A percentile compares a stretch with the other conserved stretches of the same genome.
Conservation (phyloP, 768 basidiomycete species). For the Crucibulum laeve region DNA sequence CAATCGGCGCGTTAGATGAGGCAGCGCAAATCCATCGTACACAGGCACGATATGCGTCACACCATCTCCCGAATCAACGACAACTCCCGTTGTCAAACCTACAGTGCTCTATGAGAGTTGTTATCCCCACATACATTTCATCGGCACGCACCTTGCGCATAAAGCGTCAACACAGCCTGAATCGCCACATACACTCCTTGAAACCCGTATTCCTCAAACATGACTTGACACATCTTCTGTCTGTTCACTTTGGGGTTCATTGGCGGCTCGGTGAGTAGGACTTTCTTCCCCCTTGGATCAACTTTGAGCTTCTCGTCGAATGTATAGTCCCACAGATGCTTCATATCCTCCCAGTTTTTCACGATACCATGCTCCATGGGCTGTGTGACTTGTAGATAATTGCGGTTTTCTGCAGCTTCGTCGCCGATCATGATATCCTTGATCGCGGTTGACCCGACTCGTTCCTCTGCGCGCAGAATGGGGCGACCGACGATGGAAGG, state of each 20-base stretch:
- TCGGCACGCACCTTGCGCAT: slow-evolving; percentile 83
- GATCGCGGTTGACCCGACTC: slow-evolving; percentile 80
- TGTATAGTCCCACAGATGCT: slow-evolving; percentile 96
- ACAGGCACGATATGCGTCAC: slow-evolving; percentile 99
- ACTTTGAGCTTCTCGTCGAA: slow-evolving; percentile 93
- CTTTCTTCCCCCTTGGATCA: slow-evolving; percentile 81
- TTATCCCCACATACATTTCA: neutral
- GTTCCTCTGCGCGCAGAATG: slow-evolving; percentile 96
- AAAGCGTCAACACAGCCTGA: slow-evolving; percentile 96
- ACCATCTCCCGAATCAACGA: slow-evolving; percentile 98
- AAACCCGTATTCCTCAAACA: slow-evolving; percentile 99
- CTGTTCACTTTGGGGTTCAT: slow-evolving; percentile 97
- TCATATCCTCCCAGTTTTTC: slow-evolving; percentile 99
- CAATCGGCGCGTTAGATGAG: slow-evolving; percentile 89
- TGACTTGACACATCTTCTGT: slow-evolving; percentile 93
- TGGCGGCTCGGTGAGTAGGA: slow-evolving; percentile 95
- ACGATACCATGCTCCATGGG: slow-evolving; percentile 99
- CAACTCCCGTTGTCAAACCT: slow-evolving; percentile 98
- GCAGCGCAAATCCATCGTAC: slow-evolving; percentile 94
- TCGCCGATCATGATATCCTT: slow-evolving; percentile 99
- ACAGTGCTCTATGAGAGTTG: too few relatives aligned
- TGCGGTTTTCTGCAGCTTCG: slow-evolving; percentile 90
- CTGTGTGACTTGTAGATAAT: slow-evolving; percentile 94
- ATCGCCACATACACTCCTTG: slow-evolving; percentile 96
- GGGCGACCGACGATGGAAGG: slow-evolving; percentile 96